A percentile compares a stretch with the other conserved stretches of the same genome.
Conservation (phyloP, 345 rosid genomes). For the Reutealis trisperma region DNA sequence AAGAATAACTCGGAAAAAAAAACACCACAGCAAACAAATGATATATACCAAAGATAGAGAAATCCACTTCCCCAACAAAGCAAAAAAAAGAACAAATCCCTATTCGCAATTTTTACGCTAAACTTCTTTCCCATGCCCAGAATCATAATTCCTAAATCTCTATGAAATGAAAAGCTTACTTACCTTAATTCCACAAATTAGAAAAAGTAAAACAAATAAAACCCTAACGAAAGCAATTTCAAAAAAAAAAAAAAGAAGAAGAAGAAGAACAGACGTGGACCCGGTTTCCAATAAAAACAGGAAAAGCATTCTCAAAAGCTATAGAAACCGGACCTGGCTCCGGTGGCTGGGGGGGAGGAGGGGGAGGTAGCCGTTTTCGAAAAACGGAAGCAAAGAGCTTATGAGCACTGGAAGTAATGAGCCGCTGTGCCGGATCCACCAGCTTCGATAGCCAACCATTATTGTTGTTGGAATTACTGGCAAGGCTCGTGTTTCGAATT, state of each 20-base stretch:
- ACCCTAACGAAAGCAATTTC: background rate
- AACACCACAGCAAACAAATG: background rate
- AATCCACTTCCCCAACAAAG: background rate
- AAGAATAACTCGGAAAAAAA: background rate
- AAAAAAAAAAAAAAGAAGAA: background rate
- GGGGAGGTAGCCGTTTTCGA: constrained; percentile 66
- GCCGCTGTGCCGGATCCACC: constrained; percentile 89
- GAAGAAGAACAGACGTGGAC: background rate
- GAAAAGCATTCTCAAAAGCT: background rate
- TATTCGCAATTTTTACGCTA: background rate
- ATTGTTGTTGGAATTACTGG: constrained; percentile 22
- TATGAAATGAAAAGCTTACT: background rate
- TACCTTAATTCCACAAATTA: background rate
- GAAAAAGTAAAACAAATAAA: background rate
- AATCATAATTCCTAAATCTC: background rate
- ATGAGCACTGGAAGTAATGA: constrained; percentile 75
- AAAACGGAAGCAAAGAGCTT: constrained; percentile 71
- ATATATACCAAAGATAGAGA: background rate
- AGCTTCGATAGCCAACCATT: constrained; percentile 82
- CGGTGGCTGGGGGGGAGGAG: constrained; percentile 41
- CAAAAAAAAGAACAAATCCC: background rate
- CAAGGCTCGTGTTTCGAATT: constrained; percentile 41
- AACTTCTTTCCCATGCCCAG: background rate
- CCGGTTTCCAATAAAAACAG: constrained; percentile 5
- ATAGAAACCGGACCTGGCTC: constrained; percentile 38